phyloP scores from a whole-genome alignment of 1,284 basidiomycete genomes.

The Ganoderma lucidum region DNA sequence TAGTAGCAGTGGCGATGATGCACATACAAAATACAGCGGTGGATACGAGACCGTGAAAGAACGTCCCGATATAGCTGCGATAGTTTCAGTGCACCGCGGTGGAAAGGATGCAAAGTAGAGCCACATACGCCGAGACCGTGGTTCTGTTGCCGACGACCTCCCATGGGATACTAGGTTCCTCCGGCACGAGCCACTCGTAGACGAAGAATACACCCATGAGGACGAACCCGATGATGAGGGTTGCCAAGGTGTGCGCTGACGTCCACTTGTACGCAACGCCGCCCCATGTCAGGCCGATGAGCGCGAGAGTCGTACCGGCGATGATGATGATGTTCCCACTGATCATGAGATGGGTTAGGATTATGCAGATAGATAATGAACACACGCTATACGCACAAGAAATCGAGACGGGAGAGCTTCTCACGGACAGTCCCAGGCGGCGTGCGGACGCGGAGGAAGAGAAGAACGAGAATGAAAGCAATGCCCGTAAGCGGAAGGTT shows the following conservation, averaged over 20 bases:
- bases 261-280: constrained; percentile 40
- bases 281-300: constrained; percentile 50
- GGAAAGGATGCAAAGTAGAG: neutral
- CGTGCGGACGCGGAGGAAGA: constrained; percentile 11
- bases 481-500: constrained; percentile 22
- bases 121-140: constrained; percentile 39
- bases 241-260: constrained; percentile 30
- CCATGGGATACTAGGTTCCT: constrained; percentile 37
- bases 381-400: constrained; percentile 3
- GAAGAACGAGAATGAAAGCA: constrained; percentile 9
- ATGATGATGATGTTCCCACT: constrained; percentile 49
- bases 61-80: constrained; percentile 35
- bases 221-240: constrained; percentile 34
- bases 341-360: neutral
- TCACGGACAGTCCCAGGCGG: neutral
- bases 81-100: neutral
- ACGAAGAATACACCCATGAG: constrained; percentile 29
- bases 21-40: constrained; percentile 24
- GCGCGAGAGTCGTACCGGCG: constrained; percentile 38
- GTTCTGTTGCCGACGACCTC: constrained; percentile 42
- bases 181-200: constrained; percentile 26
- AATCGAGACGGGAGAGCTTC: constrained; percentile 10
- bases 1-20: constrained; percentile 37
- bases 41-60: constrained; percentile 27
- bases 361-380: neutral